Conservation (phyloP, 2,329 filamentous ascomycete genomes). For the Fusarium pilosicola region DNA sequence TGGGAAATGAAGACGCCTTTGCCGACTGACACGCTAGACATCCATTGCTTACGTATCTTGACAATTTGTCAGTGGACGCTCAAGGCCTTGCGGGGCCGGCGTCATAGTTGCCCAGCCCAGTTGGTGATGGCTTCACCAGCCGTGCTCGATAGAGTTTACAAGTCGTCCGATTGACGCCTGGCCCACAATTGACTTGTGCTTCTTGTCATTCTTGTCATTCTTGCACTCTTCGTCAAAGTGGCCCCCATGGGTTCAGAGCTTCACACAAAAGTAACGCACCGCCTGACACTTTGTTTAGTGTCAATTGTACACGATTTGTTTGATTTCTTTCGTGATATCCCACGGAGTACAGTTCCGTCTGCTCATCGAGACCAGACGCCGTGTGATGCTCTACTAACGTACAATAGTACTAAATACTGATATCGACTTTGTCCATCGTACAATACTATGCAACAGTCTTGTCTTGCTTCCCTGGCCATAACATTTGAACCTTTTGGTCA, state of each 20-base stretch:
- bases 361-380: neutral
- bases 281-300: neutral
- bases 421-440: conserved; percentile 3
- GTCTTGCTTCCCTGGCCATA: conserved; percentile 4
- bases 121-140: conserved; percentile 24
- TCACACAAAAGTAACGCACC: neutral
- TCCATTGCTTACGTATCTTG: neutral
- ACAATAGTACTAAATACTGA: conserved; percentile 19
- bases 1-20: neutral
- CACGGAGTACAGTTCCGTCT: neutral
- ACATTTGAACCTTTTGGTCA: neutral
- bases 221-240: neutral
- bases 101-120: neutral
- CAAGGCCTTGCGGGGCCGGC: neutral
- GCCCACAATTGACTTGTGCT: neutral
- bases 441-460: conserved; percentile 6
- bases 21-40: neutral
- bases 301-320: neutral
- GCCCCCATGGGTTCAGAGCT: neutral
- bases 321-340: neutral
- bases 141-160: conserved; percentile 18
- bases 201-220: neutral
- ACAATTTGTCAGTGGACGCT: neutral
- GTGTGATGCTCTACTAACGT: conserved; percentile 18
- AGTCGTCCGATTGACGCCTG: neutral